These are phyloP conservation scores for Penicillium sumatraense DNA, from an alignment of 2,329 filamentous ascomycete species.

Conservation along the genomic window DNA sequence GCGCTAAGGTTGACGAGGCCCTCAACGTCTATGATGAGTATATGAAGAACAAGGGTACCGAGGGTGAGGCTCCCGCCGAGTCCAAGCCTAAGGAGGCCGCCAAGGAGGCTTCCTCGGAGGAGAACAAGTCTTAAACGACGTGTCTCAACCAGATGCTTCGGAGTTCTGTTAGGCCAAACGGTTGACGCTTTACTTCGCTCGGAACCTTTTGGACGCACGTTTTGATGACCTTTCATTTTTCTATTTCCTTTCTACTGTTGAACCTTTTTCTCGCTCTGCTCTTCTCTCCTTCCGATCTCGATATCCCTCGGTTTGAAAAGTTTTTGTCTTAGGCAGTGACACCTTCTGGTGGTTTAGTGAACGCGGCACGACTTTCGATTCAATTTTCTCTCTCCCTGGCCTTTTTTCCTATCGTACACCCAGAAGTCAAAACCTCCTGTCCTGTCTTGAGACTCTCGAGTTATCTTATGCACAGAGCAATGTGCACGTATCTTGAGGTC, in stretches of 20 bases:
- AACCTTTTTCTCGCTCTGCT: constrained; percentile 27
- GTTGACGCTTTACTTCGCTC: constrained; percentile 25
- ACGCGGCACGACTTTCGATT: constrained; percentile 36
- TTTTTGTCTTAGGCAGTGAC: constrained; percentile 42
- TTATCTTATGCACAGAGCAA: not conserved
- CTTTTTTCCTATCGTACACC: constrained; percentile 19
- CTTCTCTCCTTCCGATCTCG: constrained; percentile 39
- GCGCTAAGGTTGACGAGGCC: constrained; percentile 95
- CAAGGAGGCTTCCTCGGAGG: constrained; percentile 48
- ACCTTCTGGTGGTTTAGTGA: constrained; percentile 38
- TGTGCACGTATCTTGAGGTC: constrained; percentile 12
- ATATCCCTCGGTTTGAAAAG: constrained; percentile 50
- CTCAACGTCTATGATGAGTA: constrained; percentile 98
- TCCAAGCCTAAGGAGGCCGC: constrained; percentile 50
- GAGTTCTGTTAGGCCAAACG: constrained; percentile 10
- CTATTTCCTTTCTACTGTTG: constrained; percentile 28
- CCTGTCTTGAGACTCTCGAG: not conserved
- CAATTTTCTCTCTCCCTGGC: constrained; percentile 15
- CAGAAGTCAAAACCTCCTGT: constrained; percentile 1
- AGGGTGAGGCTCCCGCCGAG: constrained; percentile 47
- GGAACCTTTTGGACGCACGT: constrained; percentile 38
- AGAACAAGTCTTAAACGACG: constrained; percentile 45
- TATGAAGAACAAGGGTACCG: constrained; percentile 77
- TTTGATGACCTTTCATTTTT: constrained; percentile 41
- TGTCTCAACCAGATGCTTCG: constrained; percentile 25